Evolutionary conservation across 345 rosid species (phyloP), one percentile per base, ranked within the genome.

Genomic region (Euclidium syriacum): DNA sequence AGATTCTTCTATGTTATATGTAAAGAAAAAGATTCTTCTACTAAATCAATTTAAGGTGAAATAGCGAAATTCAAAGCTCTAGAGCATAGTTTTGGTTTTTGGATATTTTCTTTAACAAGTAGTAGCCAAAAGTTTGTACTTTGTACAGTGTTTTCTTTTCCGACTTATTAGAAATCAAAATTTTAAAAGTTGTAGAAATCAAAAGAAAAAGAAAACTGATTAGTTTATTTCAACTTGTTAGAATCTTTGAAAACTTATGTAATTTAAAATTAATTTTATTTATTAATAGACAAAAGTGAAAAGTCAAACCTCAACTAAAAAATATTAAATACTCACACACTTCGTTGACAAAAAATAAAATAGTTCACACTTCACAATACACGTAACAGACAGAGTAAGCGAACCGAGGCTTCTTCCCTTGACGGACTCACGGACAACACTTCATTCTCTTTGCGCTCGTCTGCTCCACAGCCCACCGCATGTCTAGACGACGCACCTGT

Each of bases 321-420:
- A n/a, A n/a, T n/a, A n/a, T n/a, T n/a, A n/a, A n/a, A n/a, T n/a
- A n/a, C n/a, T n/a, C n/a, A n/a, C n/a, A n/a, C n/a, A n/a, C n/a
- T n/a, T n/a, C n/a, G 32, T 27, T 27, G 32, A 27, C 32, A 27
- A 27, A 27, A 27, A 27, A 27, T 27, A 7, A 32, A 64, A 30
- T 19, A 39, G 51, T 63, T 39, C 59, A 33, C 70, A 65, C 62
- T 55, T 52, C 8, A 55, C 54, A 41, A 10, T n/a, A 52, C 52
- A 53, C 43, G 35, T 39, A 9, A 46, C 23, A 15, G 55, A 46
- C 23, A 15, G 55, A 46, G 23, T 18, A n/a, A 44, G 62, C 56
- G 48, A 41, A 56, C 65, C 58, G 23, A 57, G 47, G 23, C 64
- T 55, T 10, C 46, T 55, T 10, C 46, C 14, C 6, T 27, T 43